A percentile compares a stretch with the other conserved stretches of the same genome.
Evolutionary conservation across 2,329 filamentous ascomycete species (phyloP).

Genomic region (Colletotrichum gigasporum): DNA sequence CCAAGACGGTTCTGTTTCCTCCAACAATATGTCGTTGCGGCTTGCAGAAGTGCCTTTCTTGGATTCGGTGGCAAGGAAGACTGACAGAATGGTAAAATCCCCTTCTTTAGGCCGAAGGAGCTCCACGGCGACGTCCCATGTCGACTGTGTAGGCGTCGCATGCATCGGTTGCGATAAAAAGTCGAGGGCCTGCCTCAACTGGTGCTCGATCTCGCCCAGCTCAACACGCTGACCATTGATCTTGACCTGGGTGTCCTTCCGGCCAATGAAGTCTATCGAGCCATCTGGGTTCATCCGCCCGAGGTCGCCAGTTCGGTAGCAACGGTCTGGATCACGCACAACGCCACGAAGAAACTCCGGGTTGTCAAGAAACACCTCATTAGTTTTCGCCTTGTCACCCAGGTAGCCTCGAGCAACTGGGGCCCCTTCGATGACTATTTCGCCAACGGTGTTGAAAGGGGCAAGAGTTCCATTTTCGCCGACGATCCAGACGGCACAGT

Average conservation of each 20-base stretch:
- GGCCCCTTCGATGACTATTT: conserved; percentile 40
- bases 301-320: conserved; percentile 24
- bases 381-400: not conserved
- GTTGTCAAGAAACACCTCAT: conserved; percentile 5
- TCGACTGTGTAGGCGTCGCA: not conserved
- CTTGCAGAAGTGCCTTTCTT: accelerated
- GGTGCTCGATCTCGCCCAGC: conserved; percentile 34
- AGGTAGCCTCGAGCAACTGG: conserved; percentile 35
- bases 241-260: conserved; percentile 33
- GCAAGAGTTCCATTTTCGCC: conserved; percentile 32
- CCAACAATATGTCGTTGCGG: not conserved
- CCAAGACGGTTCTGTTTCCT: not conserved
- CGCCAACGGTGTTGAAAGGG: conserved; percentile 36
- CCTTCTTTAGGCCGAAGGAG: not conserved
- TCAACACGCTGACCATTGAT: conserved; percentile 34
- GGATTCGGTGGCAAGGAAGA: not conserved
- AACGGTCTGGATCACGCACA: conserved; percentile 1
- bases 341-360: conserved; percentile 11
- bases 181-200: not conserved
- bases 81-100: not conserved
- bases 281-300: conserved; percentile 27
- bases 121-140: conserved; percentile 11
- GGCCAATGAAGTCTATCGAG: conserved; percentile 22
- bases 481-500: conserved; percentile 37
- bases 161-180: not conserved